Percentiles rank a stretch among this genome's conserved stretches.
phyloP scores from a whole-genome alignment of 75 land plant genomes.

The Gnetum montanum region DNA sequence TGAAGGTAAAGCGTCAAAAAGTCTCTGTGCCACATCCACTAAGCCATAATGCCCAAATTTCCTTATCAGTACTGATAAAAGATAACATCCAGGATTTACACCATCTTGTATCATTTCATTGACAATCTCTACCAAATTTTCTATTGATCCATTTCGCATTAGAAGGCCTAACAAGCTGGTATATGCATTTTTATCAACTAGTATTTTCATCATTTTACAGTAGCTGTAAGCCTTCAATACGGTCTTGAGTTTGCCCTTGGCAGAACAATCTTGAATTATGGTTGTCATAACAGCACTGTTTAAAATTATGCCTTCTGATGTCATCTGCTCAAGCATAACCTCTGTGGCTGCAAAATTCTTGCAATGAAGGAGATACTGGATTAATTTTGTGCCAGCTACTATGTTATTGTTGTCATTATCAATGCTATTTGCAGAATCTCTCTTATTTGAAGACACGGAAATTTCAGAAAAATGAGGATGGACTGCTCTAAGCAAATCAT shows the following conservation, averaged over 20 bases:
- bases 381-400: constrained; percentile 15
- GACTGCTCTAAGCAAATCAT: constrained; percentile 28
- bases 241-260: constrained; percentile 3
- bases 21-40: constrained; percentile 15
- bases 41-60: constrained; percentile 29
- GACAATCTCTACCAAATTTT: constrained; percentile 24
- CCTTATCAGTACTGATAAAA: constrained; percentile 19
- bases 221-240: constrained; percentile 33
- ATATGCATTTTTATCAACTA: constrained; percentile 22
- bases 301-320: constrained; percentile 9
- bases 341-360: constrained; percentile 29
- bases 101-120: constrained; percentile 25
- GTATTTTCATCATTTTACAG: constrained; percentile 9
- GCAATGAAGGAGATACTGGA: constrained; percentile 17
- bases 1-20: constrained; percentile 23
- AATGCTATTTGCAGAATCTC: neutral
- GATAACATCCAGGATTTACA: constrained; percentile 22
- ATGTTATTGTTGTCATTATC: neutral
- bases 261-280: constrained; percentile 18
- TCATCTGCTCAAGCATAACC: constrained; percentile 15
- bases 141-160: constrained; percentile 15
- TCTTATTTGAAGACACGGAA: neutral
- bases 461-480: constrained; percentile 33
- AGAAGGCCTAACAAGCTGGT: constrained; percentile 22
- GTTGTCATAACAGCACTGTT: constrained; percentile 11